Conservation (phyloP, 495 filamentous ascomycete species). For the Parathielavia hyrcaniae region DNA sequence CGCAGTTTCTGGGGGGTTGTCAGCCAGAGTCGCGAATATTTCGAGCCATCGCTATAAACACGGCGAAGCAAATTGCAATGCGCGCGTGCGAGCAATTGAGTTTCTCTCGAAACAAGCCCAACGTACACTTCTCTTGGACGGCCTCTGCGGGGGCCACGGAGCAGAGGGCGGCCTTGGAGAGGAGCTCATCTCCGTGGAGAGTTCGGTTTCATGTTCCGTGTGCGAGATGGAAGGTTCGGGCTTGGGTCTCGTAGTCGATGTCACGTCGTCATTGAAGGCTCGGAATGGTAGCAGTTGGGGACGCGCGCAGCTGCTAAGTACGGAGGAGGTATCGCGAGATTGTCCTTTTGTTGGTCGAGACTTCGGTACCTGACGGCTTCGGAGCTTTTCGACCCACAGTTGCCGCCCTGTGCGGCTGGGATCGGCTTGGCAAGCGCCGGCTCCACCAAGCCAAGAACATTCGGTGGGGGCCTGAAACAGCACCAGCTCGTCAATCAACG, state of each 20-base stretch:
- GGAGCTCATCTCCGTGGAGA: constrained; percentile 29
- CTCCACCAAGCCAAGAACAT: no score
- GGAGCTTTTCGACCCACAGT: neutral
- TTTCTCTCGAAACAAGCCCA: neutral
- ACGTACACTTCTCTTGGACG: constrained; percentile 36
- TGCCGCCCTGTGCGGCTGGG: neutral
- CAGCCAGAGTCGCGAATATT: neutral
- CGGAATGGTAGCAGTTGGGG: neutral
- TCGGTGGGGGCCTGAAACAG: neutral
- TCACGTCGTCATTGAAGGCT: neutral
- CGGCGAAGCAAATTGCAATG: neutral
- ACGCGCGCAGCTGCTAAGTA: neutral
- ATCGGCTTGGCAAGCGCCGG: neutral
- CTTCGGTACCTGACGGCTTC: no score
- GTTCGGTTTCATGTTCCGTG: constrained; percentile 1
- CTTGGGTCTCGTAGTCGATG: neutral
- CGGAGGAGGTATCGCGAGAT: no score
- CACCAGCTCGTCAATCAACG: neutral
- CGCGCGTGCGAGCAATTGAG: neutral
- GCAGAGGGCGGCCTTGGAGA: constrained; percentile 23
- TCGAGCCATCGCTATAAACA: no score
- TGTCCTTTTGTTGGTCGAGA: constrained; percentile 3
- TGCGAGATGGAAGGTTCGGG: neutral
- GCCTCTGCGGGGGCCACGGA: constrained; percentile 32
- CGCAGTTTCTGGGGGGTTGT: constrained; percentile 44